Conservation (phyloP, 2,329 filamentous ascomycete genomes). For the Parafenestella ontariensis region DNA sequence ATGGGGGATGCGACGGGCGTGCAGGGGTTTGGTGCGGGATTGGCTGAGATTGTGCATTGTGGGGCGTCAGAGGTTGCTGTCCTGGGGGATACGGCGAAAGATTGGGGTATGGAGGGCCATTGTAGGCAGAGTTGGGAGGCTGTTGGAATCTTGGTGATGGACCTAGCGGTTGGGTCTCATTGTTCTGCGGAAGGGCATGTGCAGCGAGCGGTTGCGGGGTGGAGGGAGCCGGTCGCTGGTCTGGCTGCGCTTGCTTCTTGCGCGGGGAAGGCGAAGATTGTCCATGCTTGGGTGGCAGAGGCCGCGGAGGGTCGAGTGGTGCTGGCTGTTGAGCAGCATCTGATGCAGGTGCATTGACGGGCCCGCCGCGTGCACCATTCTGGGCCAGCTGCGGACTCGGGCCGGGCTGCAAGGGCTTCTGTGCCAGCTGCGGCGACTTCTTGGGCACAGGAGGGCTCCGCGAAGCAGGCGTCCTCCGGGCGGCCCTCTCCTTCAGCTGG, state of each 20-base stretch:
- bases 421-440: slow-evolving; percentile 34
- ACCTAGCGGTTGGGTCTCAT: slow-evolving; percentile 24
- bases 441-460: slow-evolving; percentile 33
- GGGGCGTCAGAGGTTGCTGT: slow-evolving; percentile 31
- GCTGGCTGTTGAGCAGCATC: slow-evolving; percentile 14
- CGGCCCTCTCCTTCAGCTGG: slow-evolving; percentile 36
- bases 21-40: slow-evolving; percentile 25
- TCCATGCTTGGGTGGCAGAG: slow-evolving; percentile 18
- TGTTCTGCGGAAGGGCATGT: slow-evolving; percentile 15
- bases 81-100: slow-evolving; percentile 48
- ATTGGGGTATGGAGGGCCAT: slow-evolving; percentile 41
- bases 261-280: slow-evolving; percentile 35
- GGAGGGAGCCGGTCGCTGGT: slow-evolving; percentile 20
- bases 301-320: slow-evolving; percentile 8
- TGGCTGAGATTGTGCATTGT: slow-evolving; percentile 30
- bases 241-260: slow-evolving; percentile 28
- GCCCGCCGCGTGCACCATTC: slow-evolving; percentile 16
- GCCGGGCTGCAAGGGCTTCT: slow-evolving; percentile 22
- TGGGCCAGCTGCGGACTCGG: slow-evolving; percentile 11
- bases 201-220: slow-evolving; percentile 26
- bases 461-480: slow-evolving; percentile 26
- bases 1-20: slow-evolving; percentile 40
- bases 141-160: slow-evolving; percentile 29
- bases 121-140: slow-evolving; percentile 36
- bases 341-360: slow-evolving; percentile 13